Percentiles rank a stretch among this genome's conserved stretches.
Evolutionary conservation across 805 yeast species (phyloP).

Genomic region (Saccharomycopsis capsularis): DNA sequence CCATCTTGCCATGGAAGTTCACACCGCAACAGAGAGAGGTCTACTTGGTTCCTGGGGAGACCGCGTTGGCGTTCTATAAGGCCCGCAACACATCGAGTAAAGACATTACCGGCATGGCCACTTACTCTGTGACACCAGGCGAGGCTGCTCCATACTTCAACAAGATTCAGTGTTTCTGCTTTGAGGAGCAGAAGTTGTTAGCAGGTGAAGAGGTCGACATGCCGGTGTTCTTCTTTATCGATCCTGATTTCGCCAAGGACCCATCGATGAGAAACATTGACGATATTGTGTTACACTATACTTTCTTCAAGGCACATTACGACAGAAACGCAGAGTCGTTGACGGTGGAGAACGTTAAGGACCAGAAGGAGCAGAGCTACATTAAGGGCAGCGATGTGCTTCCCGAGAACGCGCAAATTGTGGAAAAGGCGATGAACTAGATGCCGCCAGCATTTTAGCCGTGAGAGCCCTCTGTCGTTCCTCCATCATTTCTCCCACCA

Average conservation of each 20-base stretch:
- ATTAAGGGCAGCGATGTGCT: too few species aligned
- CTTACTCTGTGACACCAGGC: slow-evolving; percentile 93
- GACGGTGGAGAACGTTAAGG: slow-evolving; percentile 20
- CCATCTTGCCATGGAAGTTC: slow-evolving; percentile 90
- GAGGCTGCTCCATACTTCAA: slow-evolving; percentile 94
- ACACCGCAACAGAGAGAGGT: slow-evolving; percentile 93
- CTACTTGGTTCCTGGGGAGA: slow-evolving; percentile 90
- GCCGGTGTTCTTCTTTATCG: slow-evolving; percentile 97
- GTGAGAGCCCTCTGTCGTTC: too few species aligned
- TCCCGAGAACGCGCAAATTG: too few species aligned
- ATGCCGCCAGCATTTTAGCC: too few species aligned
- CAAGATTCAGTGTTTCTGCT: slow-evolving; percentile 96
- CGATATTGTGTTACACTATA: slow-evolving; percentile 84
- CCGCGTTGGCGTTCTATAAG: slow-evolving; percentile 91
- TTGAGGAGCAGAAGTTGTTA: slow-evolving; percentile 87
- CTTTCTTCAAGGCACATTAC: slow-evolving; percentile 67
- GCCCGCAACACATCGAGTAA: slow-evolving; percentile 81
- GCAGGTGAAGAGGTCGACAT: slow-evolving; percentile 98
- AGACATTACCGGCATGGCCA: slow-evolving; percentile 97
- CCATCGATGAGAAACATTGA: slow-evolving; percentile 88
- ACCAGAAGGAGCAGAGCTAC: too few species aligned
- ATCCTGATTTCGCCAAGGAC: slow-evolving; percentile 90
- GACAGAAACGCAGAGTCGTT: slow-evolving; percentile 32
- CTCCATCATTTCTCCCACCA: too few species aligned
- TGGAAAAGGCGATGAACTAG: too few species aligned